A percentile compares a stretch with the other conserved stretches of the same genome.
phyloP scores from a whole-genome alignment of 2,329 filamentous ascomycete genomes.

The Bipolaris zeicola region DNA sequence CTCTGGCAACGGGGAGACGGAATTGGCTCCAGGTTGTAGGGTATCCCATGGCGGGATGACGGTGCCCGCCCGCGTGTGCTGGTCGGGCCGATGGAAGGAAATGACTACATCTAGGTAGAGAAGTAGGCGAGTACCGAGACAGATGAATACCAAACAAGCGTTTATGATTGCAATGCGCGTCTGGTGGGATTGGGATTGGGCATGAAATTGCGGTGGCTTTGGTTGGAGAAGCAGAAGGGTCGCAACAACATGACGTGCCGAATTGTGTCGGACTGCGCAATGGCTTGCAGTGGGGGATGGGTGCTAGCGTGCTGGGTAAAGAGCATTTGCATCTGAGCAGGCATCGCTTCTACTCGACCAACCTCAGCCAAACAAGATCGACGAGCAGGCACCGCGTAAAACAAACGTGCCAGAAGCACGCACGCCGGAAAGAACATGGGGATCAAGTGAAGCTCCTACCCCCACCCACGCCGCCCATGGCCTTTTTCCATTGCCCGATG shows the following conservation, averaged over 20 bases:
- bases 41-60: slow-evolving; percentile 14
- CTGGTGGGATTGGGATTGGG: neutral
- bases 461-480: slow-evolving; percentile 19
- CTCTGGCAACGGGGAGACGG: slow-evolving; percentile 18
- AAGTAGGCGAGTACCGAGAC: slow-evolving; percentile 13
- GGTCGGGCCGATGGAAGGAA: slow-evolving; percentile 20
- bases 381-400: slow-evolving; percentile 16
- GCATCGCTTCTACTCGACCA: slow-evolving; percentile 21
- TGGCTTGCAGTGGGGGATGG: slow-evolving; percentile 3
- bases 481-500: slow-evolving; percentile 12
- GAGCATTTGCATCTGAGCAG: slow-evolving; percentile 6
- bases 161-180: slow-evolving; percentile 14
- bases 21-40: slow-evolving; percentile 17
- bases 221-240: neutral
- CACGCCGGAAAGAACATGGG: slow-evolving; percentile 13
- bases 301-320: slow-evolving; percentile 27
- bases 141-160: slow-evolving; percentile 22
- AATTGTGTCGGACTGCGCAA: neutral
- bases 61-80: slow-evolving; percentile 16
- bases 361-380: slow-evolving; percentile 15
- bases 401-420: slow-evolving; percentile 3
- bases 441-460: slow-evolving; percentile 19
- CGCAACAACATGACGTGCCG: neutral
- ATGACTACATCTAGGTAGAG: slow-evolving; percentile 7
- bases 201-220: neutral